Evolutionary conservation across 1,284 basidiomycete species (phyloP).

Genomic region (Pascua sp.): DNA sequence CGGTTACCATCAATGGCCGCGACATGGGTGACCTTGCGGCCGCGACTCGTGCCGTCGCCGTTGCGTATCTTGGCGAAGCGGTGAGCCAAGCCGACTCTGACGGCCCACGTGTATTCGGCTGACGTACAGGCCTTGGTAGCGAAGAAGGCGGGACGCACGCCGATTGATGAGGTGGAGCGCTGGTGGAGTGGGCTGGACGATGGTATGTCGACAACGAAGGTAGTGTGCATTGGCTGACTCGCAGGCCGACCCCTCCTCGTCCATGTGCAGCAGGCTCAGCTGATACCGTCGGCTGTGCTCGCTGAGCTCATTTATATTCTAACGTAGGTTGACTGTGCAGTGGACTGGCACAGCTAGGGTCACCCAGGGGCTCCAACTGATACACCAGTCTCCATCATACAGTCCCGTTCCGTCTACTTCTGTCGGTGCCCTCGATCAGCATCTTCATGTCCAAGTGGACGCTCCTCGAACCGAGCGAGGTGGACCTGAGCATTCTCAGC

Average conservation of each 20-base stretch:
- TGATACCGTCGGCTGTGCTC: slow-evolving; percentile 23
- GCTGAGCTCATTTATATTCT: slow-evolving; percentile 40
- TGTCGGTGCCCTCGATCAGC: slow-evolving; percentile 35
- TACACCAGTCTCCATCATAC: slow-evolving; percentile 24
- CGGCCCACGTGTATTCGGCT: not conserved
- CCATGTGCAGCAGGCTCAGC: slow-evolving; percentile 38
- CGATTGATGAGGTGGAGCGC: slow-evolving; percentile 36
- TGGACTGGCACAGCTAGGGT: not conserved
- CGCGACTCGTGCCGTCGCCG: slow-evolving; percentile 25
- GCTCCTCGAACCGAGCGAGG: slow-evolving; percentile 32
- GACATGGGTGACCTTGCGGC: slow-evolving; percentile 29
- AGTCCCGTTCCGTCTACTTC: slow-evolving; percentile 30
- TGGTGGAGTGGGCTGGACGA: slow-evolving; percentile 28
- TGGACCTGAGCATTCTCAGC: slow-evolving; percentile 34
- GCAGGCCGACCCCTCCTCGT: slow-evolving; percentile 27
- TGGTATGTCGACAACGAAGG: slow-evolving; percentile 10
- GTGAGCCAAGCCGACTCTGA: slow-evolving; percentile 13
- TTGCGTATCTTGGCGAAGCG: slow-evolving; percentile 31
- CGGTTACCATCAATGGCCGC: slow-evolving; percentile 21
- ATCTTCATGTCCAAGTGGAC: slow-evolving; percentile 30
- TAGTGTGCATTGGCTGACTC: not conserved
- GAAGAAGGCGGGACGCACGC: slow-evolving; percentile 32
- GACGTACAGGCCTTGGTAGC: slow-evolving; percentile 14
- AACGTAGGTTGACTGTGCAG: slow-evolving; percentile 20
- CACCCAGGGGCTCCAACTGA: not conserved